Evolutionary conservation across 805 yeast species (phyloP), one percentile per base, ranked within the genome.

Genomic region (Yamadazyma paraphyllophila): DNA sequence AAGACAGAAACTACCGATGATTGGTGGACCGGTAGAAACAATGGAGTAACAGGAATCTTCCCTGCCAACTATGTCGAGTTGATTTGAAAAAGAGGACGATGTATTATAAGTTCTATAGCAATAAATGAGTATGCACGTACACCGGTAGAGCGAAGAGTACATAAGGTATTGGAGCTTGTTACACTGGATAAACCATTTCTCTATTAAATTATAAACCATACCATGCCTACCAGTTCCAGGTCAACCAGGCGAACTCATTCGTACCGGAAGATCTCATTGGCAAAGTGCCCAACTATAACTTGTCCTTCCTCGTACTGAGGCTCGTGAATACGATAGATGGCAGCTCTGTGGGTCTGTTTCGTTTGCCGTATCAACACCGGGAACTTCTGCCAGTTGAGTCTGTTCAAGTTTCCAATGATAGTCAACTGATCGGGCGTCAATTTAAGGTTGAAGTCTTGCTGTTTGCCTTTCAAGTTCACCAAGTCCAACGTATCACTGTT

Each of bases 21-120:
- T 63, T 94, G 99, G 99, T 94, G 99, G 99, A 89, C 97, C 0
- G 99, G 99, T 24, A 82, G 86, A 61, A 71, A 82, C 44, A 87
- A 86, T 54, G 92, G 95, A 10, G 69, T 68, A 50, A 88, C 88
- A 57, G 99, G 99, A 36, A 91, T 91, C 16, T 92, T 92, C 77
- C 99, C 99, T 8, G 99, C 99, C 2, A 92, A 92, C 63, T 92
- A 92, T 61, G 97, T 92, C 36, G 96, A 91, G 61, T 66, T 91
- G 57, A 78, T 82, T 43, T 84, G 24, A 20, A 4, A 20, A 4
- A 3, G 24, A 36, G 35, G 12, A n/a, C 17, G 41, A 10, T 29
- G 31, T 29, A 29, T 7, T 29, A 29, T 29, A 29, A 29, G 16
- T n/a, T 24, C 17, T 37, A 25, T 24, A n/a, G 25, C 9, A 37